Percentiles rank a stretch among this genome's conserved stretches.
phyloP scores from a whole-genome alignment of 441 rosid genomes.

The Mallotus repandus region DNA sequence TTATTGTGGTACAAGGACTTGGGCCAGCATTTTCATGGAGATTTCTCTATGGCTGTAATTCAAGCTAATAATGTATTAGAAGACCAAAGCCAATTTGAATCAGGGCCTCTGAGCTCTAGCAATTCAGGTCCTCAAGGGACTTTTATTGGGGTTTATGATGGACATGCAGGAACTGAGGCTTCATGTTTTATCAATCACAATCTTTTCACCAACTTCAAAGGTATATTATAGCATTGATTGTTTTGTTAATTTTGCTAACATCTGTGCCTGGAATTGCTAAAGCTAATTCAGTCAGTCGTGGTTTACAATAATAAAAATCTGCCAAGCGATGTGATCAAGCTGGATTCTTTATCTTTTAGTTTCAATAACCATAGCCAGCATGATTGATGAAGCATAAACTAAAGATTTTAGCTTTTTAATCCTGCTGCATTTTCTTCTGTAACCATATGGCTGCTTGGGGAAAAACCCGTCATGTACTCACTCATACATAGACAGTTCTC shows the following conservation, averaged over 20 bases:
- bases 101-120: conserved; percentile 53
- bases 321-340: background rate
- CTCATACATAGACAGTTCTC: no score
- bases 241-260: conserved; percentile 14
- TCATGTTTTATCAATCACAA: conserved; percentile 57
- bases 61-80: conserved; percentile 75
- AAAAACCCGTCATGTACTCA: no score
- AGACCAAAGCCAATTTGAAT: conserved; percentile 88
- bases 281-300: background rate
- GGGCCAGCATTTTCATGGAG: conserved; percentile 66
- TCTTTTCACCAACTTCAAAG: conserved; percentile 59
- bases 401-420: no score
- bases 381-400: no score
- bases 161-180: conserved; percentile 89
- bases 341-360: no score
- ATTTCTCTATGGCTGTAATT: conserved; percentile 76
- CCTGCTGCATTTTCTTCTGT: no score
- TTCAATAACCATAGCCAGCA: no score
- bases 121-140: conserved; percentile 56
- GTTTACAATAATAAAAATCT: background rate
- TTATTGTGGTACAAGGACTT: conserved; percentile 70
- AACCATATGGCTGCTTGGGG: no score
- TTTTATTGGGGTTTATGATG: conserved; percentile 82
- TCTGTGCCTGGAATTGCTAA: background rate
- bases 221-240: conserved; percentile 35